phyloP scores from a whole-genome alignment of 371 early-diverging fungal genomes.

The Mortierella polycephala region DNA sequence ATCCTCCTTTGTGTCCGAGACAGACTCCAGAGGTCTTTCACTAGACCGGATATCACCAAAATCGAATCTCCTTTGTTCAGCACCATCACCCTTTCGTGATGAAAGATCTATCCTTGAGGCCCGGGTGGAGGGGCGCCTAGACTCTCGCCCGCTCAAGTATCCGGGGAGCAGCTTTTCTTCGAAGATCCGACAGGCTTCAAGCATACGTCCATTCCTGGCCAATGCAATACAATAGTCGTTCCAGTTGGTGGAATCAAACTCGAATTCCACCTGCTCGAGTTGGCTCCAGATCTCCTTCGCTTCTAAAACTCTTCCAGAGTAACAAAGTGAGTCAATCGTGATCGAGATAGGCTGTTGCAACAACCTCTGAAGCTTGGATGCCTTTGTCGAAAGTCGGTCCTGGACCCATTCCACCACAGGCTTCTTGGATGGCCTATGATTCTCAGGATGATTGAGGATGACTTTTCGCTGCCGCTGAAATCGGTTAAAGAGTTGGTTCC shows the following conservation, averaged over 20 bases:
- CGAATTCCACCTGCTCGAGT: conserved; percentile 23
- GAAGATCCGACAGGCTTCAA: conserved; percentile 35
- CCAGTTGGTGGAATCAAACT: conserved; percentile 52
- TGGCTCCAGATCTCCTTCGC: conserved; percentile 37
- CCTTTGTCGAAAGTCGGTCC: conserved; percentile 41
- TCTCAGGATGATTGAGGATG: conserved; percentile 1
- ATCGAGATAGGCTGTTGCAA: conserved; percentile 47
- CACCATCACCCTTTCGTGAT: background rate
- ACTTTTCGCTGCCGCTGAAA: conserved; percentile 9
- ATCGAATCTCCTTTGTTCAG: too few relatives aligned
- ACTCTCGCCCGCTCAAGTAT: conserved; percentile 7
- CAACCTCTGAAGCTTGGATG: conserved; percentile 25
- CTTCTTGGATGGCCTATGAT: conserved; percentile 12
- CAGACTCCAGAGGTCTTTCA: conserved; percentile 9
- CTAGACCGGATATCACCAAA: background rate
- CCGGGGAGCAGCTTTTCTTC: conserved; percentile 38
- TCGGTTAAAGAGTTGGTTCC: conserved; percentile 37
- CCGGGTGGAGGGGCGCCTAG: background rate
- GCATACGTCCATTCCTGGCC: conserved; percentile 38
- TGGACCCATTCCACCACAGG: conserved; percentile 16
- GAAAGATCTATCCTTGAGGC: background rate
- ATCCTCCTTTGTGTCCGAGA: background rate
- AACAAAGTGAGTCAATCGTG: conserved; percentile 38
- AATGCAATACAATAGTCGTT: conserved; percentile 50
- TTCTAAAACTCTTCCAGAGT: conserved; percentile 41